Percentiles rank a stretch among this genome's conserved stretches.
Evolutionary conservation across 495 filamentous ascomycete genomes (phyloP).

Genomic region (Hypomontagnella submonticulosa): DNA sequence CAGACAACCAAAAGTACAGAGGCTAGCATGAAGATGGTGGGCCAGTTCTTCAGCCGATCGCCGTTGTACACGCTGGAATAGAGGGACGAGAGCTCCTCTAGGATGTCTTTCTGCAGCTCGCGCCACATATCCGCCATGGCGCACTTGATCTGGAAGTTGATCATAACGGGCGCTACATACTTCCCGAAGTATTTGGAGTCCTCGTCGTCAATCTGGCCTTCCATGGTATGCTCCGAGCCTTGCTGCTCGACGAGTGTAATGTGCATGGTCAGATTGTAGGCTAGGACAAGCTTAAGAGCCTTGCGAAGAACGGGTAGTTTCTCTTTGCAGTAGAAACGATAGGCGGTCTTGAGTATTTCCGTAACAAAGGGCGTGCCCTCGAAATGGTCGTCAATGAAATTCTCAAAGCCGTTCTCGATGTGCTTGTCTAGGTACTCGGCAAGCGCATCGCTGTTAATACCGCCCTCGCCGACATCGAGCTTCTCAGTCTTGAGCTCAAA

Average conservation of each 20-base stretch:
- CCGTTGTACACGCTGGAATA: constrained; percentile 95
- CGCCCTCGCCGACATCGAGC: constrained; percentile 84
- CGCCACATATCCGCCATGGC: constrained; percentile 96
- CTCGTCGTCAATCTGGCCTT: constrained; percentile 81
- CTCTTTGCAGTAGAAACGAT: constrained; percentile 86
- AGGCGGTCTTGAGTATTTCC: constrained; percentile 92
- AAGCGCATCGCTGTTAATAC: constrained; percentile 77
- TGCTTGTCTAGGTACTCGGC: constrained; percentile 93
- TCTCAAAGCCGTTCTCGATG: constrained; percentile 87
- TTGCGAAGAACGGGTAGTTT: constrained; percentile 87
- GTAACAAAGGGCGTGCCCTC: constrained; percentile 93
- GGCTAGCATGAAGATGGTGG: constrained; percentile 94
- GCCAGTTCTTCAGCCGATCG: constrained; percentile 96
- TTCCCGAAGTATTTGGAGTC: constrained; percentile 85
- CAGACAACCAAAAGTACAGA: constrained; percentile 90
- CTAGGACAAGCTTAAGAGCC: constrained; percentile 88
- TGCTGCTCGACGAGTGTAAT: constrained; percentile 91
- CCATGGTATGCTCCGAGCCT: constrained; percentile 78
- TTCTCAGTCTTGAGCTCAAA: constrained; percentile 87
- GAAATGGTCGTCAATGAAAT: constrained; percentile 93
- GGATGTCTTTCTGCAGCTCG: constrained; percentile 90
- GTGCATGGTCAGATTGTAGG: constrained; percentile 91
- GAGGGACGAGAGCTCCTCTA: constrained; percentile 87
- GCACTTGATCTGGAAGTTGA: constrained; percentile 98
- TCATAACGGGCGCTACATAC: constrained; percentile 92